phyloP scores from a whole-genome alignment of 306 rosid species.

The Parietaria judaica region DNA sequence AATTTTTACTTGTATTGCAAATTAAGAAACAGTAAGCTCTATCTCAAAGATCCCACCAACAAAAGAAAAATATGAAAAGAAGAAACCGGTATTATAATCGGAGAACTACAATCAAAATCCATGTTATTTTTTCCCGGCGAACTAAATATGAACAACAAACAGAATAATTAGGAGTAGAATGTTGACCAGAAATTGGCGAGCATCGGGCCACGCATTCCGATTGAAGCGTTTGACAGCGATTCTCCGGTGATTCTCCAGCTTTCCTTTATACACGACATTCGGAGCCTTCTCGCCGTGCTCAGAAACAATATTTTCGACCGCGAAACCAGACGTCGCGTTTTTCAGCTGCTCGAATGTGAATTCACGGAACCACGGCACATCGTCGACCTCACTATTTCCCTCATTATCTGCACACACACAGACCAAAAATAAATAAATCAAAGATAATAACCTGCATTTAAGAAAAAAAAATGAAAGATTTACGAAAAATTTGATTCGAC shows the following conservation, averaged over 20 bases:
- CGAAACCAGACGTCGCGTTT: constrained; percentile 80
- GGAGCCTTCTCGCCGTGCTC: constrained; percentile 92
- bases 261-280: constrained; percentile 79
- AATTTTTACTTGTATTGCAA: neutral
- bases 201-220: constrained; percentile 82
- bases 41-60: neutral
- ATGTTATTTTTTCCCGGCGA: too few species aligned
- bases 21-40: neutral
- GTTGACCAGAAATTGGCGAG: constrained; percentile 63
- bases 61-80: neutral
- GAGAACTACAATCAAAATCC: too few species aligned
- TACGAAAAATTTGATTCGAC: constrained; percentile 10
- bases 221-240: constrained; percentile 72
- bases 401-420: constrained; percentile 45
- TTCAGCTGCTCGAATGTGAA: constrained; percentile 64
- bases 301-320: constrained; percentile 76
- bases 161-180: neutral
- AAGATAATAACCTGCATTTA: constrained; percentile 9
- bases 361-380: constrained; percentile 52
- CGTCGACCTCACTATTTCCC: constrained; percentile 38
- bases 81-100: too few species aligned
- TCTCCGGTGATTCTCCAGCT: constrained; percentile 68
- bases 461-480: neutral
- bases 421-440: constrained; percentile 27
- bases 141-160: neutral